phyloP scores from a whole-genome alignment of 2,329 filamentous ascomycete species.

The Ascosphaera acerosa region DNA sequence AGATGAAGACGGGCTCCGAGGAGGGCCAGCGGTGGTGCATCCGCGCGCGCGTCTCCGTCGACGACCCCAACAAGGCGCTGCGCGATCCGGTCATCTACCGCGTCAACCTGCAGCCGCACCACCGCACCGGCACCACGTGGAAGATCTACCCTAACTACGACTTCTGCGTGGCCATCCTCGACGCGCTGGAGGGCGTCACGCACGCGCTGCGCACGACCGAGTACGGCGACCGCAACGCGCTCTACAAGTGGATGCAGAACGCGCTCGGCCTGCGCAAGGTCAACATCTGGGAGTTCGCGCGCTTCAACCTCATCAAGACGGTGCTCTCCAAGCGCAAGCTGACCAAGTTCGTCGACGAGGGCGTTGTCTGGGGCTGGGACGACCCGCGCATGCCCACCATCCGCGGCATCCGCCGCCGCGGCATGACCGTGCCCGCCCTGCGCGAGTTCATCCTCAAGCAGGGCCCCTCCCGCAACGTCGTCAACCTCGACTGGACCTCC shows the following conservation, averaged over 20 bases:
- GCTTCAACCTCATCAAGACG: conserved; percentile 27
- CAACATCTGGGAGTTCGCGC: conserved; percentile 27
- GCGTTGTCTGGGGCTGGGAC: conserved; percentile 26
- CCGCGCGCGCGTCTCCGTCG: conserved; percentile 74
- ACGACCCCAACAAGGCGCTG: conserved; percentile 87
- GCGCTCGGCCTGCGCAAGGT: conserved; percentile 21
- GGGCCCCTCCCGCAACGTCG: conserved; percentile 16
- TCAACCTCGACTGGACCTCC: conserved; percentile 18
- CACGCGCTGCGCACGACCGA: conserved; percentile 40
- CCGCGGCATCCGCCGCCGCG: conserved; percentile 22
- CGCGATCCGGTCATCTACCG: conserved; percentile 94
- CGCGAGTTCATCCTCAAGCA: conserved; percentile 18
- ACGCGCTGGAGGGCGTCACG: conserved; percentile 36
- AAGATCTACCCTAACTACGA: conserved; percentile 44
- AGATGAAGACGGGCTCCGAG: conserved; percentile 71
- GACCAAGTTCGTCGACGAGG: conserved; percentile 24
- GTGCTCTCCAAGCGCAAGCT: conserved; percentile 27
- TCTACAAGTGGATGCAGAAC: conserved; percentile 27
- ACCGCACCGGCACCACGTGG: conserved; percentile 37
- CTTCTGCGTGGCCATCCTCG: conserved; percentile 38
- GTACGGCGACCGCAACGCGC: conserved; percentile 26
- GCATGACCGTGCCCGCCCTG: conserved; percentile 9
- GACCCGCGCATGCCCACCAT: conserved; percentile 27
- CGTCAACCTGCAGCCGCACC: conserved; percentile 46
- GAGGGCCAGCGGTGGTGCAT: conserved; percentile 74